Conservation (phyloP, 2,329 filamentous ascomycete species). For the Stemphylium vesicarium region DNA sequence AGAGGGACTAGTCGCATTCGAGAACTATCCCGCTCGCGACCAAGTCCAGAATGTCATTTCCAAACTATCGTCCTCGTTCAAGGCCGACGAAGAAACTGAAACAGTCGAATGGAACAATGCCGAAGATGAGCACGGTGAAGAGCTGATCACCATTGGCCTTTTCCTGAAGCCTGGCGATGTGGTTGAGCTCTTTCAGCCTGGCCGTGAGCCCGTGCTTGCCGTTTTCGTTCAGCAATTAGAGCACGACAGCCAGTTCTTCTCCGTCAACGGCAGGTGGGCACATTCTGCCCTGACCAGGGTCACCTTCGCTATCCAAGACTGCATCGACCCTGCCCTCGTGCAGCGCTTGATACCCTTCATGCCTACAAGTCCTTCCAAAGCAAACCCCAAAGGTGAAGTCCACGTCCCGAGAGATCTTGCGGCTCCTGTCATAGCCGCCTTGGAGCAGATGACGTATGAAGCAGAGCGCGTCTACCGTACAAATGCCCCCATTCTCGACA, state of each 20-base stretch:
- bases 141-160: conserved; percentile 44
- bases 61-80: conserved; percentile 27
- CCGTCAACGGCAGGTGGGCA: conserved; percentile 58
- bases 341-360: conserved; percentile 59
- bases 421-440: conserved; percentile 52
- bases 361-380: conserved; percentile 48
- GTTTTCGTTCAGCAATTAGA: conserved; percentile 56
- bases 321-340: conserved; percentile 55
- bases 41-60: conserved; percentile 35
- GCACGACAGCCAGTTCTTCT: conserved; percentile 56
- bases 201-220: conserved; percentile 53
- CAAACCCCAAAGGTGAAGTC: conserved; percentile 39
- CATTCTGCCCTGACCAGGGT: conserved; percentile 48
- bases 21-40: conserved; percentile 33
- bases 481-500: conserved; percentile 56
- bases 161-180: conserved; percentile 56
- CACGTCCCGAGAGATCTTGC: conserved; percentile 55
- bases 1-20: conserved; percentile 39
- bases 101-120: conserved; percentile 27
- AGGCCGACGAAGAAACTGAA: conserved; percentile 32
- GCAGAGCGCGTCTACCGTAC: conserved; percentile 57
- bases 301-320: conserved; percentile 58
- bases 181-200: conserved; percentile 52
- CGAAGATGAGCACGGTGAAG: conserved; percentile 34
- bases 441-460: conserved; percentile 53